Evolutionary conservation across 768 basidiomycete species (phyloP).

Genomic region (Sarcomyxa edulis): DNA sequence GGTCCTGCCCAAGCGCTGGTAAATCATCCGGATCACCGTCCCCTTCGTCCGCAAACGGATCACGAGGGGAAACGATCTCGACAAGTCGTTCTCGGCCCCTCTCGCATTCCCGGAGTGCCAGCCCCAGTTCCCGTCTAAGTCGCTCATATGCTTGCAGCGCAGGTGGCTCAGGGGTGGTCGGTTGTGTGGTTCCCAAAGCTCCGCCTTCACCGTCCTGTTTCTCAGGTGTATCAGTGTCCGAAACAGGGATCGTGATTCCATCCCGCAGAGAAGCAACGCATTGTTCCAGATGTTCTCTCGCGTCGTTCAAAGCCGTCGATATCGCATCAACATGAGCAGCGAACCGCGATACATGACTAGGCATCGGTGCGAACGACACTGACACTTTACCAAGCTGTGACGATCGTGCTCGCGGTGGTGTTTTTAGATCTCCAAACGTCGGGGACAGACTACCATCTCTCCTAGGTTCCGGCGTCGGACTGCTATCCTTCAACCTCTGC

Average conservation of each 20-base stretch:
- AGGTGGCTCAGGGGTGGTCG: conserved; percentile 26
- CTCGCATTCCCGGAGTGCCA: conserved; percentile 79
- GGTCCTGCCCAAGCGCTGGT: conserved; percentile 51
- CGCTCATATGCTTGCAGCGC: conserved; percentile 72
- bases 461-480: conserved; percentile 32
- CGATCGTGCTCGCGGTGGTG: conserved; percentile 11
- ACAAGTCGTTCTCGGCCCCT: conserved; percentile 65
- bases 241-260: conserved; percentile 19
- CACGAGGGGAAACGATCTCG: conserved; percentile 45
- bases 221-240: conserved; percentile 9
- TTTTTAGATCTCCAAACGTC: conserved; percentile 5
- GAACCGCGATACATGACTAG: conserved; percentile 63
- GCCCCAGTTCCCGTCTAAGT: conserved; percentile 68
- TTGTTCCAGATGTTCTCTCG: conserved; percentile 57
- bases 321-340: conserved; percentile 72
- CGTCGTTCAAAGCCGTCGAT: conserved; percentile 63
- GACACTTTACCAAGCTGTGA: conserved; percentile 12
- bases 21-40: conserved; percentile 40
- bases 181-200: conserved; percentile 13
- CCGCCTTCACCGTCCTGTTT: conserved; percentile 4
- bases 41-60: conserved; percentile 25
- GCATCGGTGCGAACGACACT: conserved; percentile 68
- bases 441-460: conserved; percentile 3
- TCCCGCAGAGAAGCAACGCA: conserved; percentile 57
- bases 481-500: conserved; percentile 44